Percentiles rank a stretch among this genome's conserved stretches.
These are phyloP conservation scores for Ambrosia trifida DNA, from an alignment of 129 eudicot species.

Conservation along the genomic window DNA sequence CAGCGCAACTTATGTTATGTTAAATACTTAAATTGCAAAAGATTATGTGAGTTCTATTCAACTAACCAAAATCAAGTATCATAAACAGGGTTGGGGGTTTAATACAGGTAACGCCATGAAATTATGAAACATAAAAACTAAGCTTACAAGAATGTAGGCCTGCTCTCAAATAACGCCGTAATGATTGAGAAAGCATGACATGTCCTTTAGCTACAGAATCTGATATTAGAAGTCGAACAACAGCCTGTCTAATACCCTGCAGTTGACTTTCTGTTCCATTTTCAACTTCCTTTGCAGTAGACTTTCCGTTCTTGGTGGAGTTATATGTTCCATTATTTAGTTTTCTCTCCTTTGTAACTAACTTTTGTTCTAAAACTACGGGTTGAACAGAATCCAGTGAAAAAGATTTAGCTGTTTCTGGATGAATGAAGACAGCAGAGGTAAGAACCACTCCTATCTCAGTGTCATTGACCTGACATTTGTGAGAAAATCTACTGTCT, in stretches of 20 bases:
- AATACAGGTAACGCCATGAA: conserved; percentile 20
- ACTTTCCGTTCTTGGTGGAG: conserved; percentile 29
- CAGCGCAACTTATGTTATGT: not conserved
- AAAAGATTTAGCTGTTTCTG: conserved; percentile 68
- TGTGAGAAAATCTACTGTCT: conserved; percentile 54
- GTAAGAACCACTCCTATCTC: conserved; percentile 63
- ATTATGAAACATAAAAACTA: conserved; percentile 5
- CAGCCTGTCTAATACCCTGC: conserved; percentile 44
- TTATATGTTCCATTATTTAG: conserved; percentile 36
- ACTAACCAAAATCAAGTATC: conserved; percentile 8
- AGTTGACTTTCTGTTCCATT: conserved; percentile 37
- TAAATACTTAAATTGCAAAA: not conserved
- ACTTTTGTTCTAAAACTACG: conserved; percentile 66
- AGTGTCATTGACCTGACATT: conserved; percentile 45
- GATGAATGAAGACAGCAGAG: conserved; percentile 75
- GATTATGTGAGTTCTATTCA: conserved; percentile 5
- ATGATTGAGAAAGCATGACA: conserved; percentile 72
- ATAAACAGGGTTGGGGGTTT: not conserved
- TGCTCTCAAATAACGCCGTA: conserved; percentile 71
- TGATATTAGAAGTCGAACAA: conserved; percentile 61
- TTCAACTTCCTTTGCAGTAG: conserved; percentile 52
- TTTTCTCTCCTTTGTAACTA: conserved; percentile 46
- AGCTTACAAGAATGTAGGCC: conserved; percentile 77
- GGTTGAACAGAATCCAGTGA: conserved; percentile 55
- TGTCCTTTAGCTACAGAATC: conserved; percentile 91